phyloP scores from a whole-genome alignment of 106 monocot species.

The Iris macrosiphon region DNA sequence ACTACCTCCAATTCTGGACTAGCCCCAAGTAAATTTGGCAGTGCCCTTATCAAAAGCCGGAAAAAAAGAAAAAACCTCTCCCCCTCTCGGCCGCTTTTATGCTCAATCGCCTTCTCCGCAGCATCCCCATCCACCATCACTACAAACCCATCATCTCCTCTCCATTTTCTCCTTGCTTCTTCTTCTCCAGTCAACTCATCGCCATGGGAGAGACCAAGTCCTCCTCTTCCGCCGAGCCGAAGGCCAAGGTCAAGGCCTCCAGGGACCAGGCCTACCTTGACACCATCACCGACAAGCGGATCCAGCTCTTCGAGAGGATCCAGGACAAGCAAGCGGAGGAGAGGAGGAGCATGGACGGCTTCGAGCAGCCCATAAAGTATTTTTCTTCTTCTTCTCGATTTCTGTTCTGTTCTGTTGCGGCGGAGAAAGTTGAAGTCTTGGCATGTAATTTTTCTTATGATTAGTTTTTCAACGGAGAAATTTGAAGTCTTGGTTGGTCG shows the following conservation, averaged over 20 bases:
- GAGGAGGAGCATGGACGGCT: constrained; percentile 28
- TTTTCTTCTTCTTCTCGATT: not conserved
- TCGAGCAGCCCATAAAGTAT: constrained; percentile 39
- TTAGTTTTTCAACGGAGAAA: not conserved
- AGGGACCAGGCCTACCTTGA: constrained; percentile 49
- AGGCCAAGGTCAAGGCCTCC: constrained; percentile 5
- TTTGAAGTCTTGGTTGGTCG: too few species aligned
- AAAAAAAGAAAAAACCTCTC: too few species aligned
- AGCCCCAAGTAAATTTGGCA: too few species aligned
- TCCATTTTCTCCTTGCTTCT: too few species aligned
- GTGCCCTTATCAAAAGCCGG: too few species aligned
- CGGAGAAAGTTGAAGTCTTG: not conserved
- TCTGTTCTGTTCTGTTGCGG: not conserved
- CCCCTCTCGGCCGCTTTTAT: too few species aligned
- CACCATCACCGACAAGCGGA: constrained; percentile 40
- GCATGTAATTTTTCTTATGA: not conserved
- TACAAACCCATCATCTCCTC: too few species aligned
- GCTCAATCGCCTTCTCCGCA: too few species aligned
- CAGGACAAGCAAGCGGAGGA: constrained; percentile 32
- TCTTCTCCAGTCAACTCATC: too few species aligned
- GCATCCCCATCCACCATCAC: too few species aligned
- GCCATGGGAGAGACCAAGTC: not conserved
- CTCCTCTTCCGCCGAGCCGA: not conserved
- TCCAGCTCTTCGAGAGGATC: constrained; percentile 43
- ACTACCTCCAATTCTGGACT: too few species aligned